phyloP scores from a whole-genome alignment of 352 stramenopile genomes.

The Globisporangium emineosum region DNA sequence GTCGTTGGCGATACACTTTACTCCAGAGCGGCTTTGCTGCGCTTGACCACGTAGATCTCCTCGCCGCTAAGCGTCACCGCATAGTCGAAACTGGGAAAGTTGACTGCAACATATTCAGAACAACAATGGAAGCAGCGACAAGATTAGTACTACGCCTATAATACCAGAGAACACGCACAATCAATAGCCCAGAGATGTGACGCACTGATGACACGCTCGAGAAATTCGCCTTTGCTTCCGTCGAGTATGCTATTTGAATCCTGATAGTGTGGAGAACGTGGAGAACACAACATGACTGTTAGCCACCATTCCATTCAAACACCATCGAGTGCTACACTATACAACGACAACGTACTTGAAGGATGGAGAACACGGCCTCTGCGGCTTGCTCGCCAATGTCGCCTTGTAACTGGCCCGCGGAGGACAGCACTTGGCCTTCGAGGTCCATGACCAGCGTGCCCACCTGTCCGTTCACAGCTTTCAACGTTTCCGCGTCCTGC shows the following conservation, averaged over 20 bases:
- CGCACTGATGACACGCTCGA: constrained; percentile 66
- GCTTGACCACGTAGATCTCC: constrained; percentile 79
- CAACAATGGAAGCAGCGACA: not conserved
- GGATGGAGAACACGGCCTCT: constrained; percentile 64
- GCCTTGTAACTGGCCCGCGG: constrained; percentile 56
- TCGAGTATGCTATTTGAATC: constrained; percentile 62
- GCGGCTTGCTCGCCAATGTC: constrained; percentile 45
- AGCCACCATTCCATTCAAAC: not conserved
- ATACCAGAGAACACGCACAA: not conserved
- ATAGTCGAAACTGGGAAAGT: constrained; percentile 64
- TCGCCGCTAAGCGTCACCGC: constrained; percentile 59
- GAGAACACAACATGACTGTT: not conserved
- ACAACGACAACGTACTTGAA: constrained; percentile 29
- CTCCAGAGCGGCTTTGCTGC: constrained; percentile 23
- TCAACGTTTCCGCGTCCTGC: constrained; percentile 52
- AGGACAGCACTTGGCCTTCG: constrained; percentile 55
- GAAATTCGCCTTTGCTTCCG: constrained; percentile 45
- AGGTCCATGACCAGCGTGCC: constrained; percentile 64
- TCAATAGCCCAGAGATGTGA: not conserved
- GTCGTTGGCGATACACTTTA: not conserved
- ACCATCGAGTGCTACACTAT: not conserved
- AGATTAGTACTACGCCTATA: not conserved
- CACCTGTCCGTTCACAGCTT: constrained; percentile 45
- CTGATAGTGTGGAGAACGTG: constrained; percentile 21
- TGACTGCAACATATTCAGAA: constrained; percentile 32